These are phyloP conservation scores for Cyberlindnera misumaiensis DNA, from an alignment of 805 yeast genomes.

Conservation along the genomic window DNA sequence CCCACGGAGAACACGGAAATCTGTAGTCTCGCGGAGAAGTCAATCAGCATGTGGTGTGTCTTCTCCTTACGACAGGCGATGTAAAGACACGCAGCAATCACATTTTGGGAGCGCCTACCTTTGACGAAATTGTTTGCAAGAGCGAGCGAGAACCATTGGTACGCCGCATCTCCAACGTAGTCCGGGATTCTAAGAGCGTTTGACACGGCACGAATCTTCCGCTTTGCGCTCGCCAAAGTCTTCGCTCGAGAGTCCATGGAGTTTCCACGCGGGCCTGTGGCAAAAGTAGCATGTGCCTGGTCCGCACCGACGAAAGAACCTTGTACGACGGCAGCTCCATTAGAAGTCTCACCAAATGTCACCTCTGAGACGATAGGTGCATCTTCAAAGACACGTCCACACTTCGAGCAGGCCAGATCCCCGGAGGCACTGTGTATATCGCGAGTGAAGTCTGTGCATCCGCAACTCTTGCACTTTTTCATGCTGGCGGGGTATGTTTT, in stretches of 20 bases:
- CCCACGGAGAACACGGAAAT: conserved; percentile 93
- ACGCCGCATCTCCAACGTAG: conserved; percentile 77
- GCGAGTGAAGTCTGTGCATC: conserved; percentile 43
- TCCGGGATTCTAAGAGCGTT: conserved; percentile 75
- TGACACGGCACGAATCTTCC: conserved; percentile 75
- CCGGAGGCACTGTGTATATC: conserved; percentile 56
- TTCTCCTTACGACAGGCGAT: conserved; percentile 88
- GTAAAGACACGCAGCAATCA: conserved; percentile 89
- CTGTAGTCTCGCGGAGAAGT: conserved; percentile 83
- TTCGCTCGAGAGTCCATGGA: conserved; percentile 85
- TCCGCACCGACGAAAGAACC: conserved; percentile 91
- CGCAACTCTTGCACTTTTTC: conserved; percentile 40
- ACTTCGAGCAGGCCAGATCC: conserved; percentile 70
- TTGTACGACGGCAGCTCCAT: conserved; percentile 94
- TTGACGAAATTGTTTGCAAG: conserved; percentile 86
- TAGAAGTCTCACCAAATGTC: conserved; percentile 83
- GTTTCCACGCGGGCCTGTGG: conserved; percentile 60
- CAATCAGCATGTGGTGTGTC: conserved; percentile 94
- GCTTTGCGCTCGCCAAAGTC: conserved; percentile 77
- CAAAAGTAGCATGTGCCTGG: conserved; percentile 64
- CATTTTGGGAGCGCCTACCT: conserved; percentile 95
- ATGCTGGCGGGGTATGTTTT: too few species aligned
- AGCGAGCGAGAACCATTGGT: conserved; percentile 85
- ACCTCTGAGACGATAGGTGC: conserved; percentile 94
- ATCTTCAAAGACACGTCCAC: conserved; percentile 88